Evolutionary conservation across 1,139 yeast species (phyloP), one percentile per base, ranked within the genome.

Genomic region (Suhomyces anneliseae): DNA sequence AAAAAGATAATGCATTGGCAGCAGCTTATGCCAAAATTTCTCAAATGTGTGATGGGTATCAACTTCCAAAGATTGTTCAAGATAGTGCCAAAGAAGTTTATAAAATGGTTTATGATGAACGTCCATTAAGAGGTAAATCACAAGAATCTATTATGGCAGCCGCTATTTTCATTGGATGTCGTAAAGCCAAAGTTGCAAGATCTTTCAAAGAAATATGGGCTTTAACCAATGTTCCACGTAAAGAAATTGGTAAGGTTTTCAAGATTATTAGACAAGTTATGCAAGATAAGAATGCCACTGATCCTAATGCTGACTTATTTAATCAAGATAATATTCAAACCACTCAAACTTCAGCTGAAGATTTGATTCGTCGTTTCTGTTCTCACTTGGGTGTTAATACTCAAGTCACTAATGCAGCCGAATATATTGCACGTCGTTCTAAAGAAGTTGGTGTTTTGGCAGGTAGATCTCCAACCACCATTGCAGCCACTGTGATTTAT

Each of bases 81-180:
- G 99, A 93, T 68, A 95, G 96, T 54, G 97, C 98, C 32, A 93
- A 93, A 64, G 98, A 93, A 68, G 97, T 95, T 27, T 93, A 88
- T 66, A 92, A 92, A 64, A 72, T 92, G 52, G 96, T 95, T 24
- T 84, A 90, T 60, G 98, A 93, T 56, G 97, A 92, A 58, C 83
- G 86, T 55, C 82, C 87, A 14, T 76, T 93, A 56, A 82, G 93
- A 64, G 97, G 98, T 46, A 90, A 93, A 65, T 86, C 96, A 0
- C 93, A 88, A 60, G 97, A 92, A 63, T 84, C 93, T 54, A 88
- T 93, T 43, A 92, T 93, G 93, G 99, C 99, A 0, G 97, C 97
- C 0, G 89, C 97, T 3, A 93, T 93, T 49, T 83, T 90, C 54
- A 83, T 93, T 56, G 99, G 99, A 2, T 93, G 99, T 70, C 77